Evolutionary conservation across 768 basidiomycete species (phyloP).

Genomic region (Russula dissimulans): DNA sequence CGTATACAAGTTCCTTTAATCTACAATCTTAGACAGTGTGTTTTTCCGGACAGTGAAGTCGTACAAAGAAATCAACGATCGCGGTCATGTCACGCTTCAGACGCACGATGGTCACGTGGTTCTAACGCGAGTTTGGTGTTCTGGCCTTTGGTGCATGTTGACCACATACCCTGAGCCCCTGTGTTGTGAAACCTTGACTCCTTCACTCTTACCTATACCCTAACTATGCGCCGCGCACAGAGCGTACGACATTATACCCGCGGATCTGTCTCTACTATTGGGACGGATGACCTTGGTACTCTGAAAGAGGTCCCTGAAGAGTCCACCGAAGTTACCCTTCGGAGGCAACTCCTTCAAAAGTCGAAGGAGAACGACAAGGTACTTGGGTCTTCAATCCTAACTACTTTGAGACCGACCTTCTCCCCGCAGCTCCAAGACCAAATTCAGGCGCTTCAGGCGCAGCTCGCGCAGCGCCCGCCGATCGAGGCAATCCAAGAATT

Average conservation of each 20-base stretch:
- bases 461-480: constrained; percentile 60
- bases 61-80: too few relatives aligned
- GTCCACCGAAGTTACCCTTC: constrained; percentile 11
- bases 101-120: neutral
- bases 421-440: constrained; percentile 47
- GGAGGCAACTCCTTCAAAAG: constrained; percentile 19
- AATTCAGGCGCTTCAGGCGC: constrained; percentile 52
- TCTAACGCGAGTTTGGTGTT: neutral
- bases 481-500: constrained; percentile 55
- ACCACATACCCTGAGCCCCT: constrained; percentile 5
- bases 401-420: neutral
- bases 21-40: too few relatives aligned
- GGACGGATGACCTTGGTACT: constrained; percentile 15
- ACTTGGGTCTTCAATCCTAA: neutral
- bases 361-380: constrained; percentile 19
- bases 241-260: constrained; percentile 17
- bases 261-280: constrained; percentile 1
- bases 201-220: neutral
- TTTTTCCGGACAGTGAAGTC: too few relatives aligned
- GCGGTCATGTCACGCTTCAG: neutral
- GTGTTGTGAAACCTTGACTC: neutral
- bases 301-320: constrained; percentile 16
- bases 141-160: neutral
- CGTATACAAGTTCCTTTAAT: too few relatives aligned
- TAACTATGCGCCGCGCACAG: constrained; percentile 16